These are phyloP conservation scores for Lathyrus aphaca DNA, from an alignment of 306 rosid species.

Conservation along the genomic window DNA sequence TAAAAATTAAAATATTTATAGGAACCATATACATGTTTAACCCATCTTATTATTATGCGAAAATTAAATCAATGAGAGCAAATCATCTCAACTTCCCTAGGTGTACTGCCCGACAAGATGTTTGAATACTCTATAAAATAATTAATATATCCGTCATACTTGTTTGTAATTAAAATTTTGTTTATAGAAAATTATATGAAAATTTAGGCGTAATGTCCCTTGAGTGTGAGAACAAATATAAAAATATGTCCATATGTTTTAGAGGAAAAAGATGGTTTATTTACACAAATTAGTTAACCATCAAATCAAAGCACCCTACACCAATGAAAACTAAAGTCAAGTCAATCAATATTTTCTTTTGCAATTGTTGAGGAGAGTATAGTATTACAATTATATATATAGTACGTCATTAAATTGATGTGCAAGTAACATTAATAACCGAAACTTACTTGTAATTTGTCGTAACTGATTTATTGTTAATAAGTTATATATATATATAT, in stretches of 20 bases:
- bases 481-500: constrained; percentile 11
- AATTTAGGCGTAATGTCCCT: neutral
- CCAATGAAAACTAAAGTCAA: constrained; percentile 27
- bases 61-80: too few species aligned
- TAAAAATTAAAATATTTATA: too few species aligned
- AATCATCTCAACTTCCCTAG: too few species aligned
- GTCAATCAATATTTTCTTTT: constrained; percentile 24
- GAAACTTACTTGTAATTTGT: neutral
- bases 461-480: neutral
- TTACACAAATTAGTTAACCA: neutral
- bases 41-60: too few species aligned
- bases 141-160: neutral
- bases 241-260: neutral
- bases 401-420: constrained; percentile 2
- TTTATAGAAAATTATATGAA: neutral
- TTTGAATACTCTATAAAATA: neutral
- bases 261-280: neutral
- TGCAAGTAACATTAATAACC: constrained; percentile 27
- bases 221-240: constrained; percentile 1
- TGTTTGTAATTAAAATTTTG: neutral
- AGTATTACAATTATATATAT: neutral
- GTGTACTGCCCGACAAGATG: too few species aligned
- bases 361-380: neutral
- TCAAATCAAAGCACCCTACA: neutral
- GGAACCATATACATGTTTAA: too few species aligned